Evolutionary conservation across 2,329 filamentous ascomycete species (phyloP), one percentile per base, ranked within the genome.

Genomic region (Pseudogymnoascus sp.): DNA sequence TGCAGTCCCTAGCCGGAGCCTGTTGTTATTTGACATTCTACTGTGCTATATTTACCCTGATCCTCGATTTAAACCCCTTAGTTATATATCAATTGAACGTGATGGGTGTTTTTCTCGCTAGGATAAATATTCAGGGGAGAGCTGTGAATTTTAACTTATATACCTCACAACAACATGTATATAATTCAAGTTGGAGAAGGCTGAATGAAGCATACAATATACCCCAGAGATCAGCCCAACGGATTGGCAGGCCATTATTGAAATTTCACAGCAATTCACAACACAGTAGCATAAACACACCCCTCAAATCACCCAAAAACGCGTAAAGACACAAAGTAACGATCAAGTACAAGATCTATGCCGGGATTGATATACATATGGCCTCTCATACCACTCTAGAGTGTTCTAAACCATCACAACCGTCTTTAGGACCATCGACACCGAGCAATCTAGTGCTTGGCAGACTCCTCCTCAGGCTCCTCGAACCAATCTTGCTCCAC

Each of bases 401-500:
- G 59, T 38, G 59, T 40, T 37, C 37, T 60, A 38, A 60, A 60
- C 37, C 59, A 40, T 60, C 59, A 40, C 59, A 60, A 60, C 37
- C 59, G 18, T n/a, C 59, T 18, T 12, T 60, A 40, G 59, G 28
- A 38, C 37, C 33, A 23, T 10, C 56, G 31, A 5, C 31, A 60
- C 28, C 8, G 23, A 11, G 12, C 28, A 25, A 63, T 71, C 69
- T 71, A 73, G 61, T 73, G 71, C 33, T 60, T 37, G 59, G 59
- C 59, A 59, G 44, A 65, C 69, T 84, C 84, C 73, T 75, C 72
- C 42, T 69, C 69, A 81, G 92, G 88, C 75, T 91, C 87, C 77
- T 92, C 91, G 71, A 96, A 90, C 91, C 92, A 97, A 79, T 87
- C 79, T 71, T 82, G 79, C 65, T 83, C 76, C 65, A 77, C 79